phyloP scores from a whole-genome alignment of 139 green algal genomes.

The Chlorella vulgaris region DNA sequence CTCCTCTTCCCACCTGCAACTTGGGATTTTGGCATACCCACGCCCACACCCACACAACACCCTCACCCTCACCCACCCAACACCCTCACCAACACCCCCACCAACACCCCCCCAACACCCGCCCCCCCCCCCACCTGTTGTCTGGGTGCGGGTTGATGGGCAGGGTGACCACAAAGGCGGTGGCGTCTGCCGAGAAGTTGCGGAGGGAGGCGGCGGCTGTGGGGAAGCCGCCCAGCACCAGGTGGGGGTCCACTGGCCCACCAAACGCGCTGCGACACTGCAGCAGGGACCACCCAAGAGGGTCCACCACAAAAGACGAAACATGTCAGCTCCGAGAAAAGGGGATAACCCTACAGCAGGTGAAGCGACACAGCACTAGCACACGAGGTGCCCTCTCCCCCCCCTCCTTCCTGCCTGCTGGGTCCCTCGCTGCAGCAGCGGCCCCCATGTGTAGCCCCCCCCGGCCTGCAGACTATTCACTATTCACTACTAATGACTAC shows the following conservation, averaged over 20 bases:
- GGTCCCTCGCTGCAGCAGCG: no score
- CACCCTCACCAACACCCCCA: neutral
- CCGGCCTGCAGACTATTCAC: no score
- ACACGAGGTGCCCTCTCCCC: no score
- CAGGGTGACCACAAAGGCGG: conserved; percentile 84
- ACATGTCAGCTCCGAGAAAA: no score
- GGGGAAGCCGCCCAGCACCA: conserved; percentile 88
- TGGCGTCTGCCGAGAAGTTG: conserved; percentile 75
- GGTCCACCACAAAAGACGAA: no score
- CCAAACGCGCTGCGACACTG: conserved; percentile 65
- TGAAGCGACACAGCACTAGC: no score
- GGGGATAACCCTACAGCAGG: no score
- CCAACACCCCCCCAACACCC: neutral
- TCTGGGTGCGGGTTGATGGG: conserved; percentile 60
- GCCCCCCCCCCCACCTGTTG: conserved; percentile 36
- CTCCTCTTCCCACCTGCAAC: neutral
- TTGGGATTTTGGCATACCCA: neutral
- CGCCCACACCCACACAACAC: neutral
- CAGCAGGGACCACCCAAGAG: neutral
- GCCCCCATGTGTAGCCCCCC: no score
- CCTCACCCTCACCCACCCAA: neutral
- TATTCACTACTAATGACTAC: no score
- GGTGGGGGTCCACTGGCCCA: conserved; percentile 80
- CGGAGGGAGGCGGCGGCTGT: conserved; percentile 20
- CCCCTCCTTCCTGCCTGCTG: no score